Base-by-base conservation (phyloP, 306 rosid genomes). In the Vachellia collinsii region DNA sequence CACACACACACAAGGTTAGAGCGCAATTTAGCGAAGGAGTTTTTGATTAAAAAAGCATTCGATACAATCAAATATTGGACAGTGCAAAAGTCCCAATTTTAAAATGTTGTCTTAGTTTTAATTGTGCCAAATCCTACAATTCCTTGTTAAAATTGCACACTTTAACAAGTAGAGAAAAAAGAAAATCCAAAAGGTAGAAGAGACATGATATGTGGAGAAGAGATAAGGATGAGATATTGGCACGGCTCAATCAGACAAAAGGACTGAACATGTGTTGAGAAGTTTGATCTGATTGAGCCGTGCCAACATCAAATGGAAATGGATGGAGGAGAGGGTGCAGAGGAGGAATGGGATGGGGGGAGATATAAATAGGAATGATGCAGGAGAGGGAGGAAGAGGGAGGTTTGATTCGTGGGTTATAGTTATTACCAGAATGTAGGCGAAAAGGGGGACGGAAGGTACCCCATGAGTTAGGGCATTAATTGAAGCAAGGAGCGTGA, bases 211-310 rank as follows among this genome's bases (percentile, higher is more conserved):
- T 29, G 34, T 29, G 11, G 34, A 20, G 64, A 10, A 58, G 1
- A 9, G 23, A 0, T 42, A 16, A 34, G 22, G 43, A 39, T 67
- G 13, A 74, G 89, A 88, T 88, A 80, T 82, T 86, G 89, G 85
- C 89, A 66, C 77, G 88, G 70, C 87, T 86, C 88, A 86, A 86
- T 86, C 89, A 86, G 39, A 88, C 70, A 39, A 86, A 88, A 84
- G 59, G 8, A 80, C 79, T 75, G 74, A 44, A 20, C 34, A 82
- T 44, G 5, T 58, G 8, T 70, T 0, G 70, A 80, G 85, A 86
- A 25, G 70, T 88, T 82, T 84, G 75, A 82, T 88, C 38, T 82
- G 84, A 86, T 83, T 86, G 89, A 86, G 78, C 76, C 85, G 48
- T 69, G 88, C 84, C 88, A 86, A 86, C 85, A 79, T 84, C 84